A percentile compares a stretch with the other conserved stretches of the same genome.
Evolutionary conservation across 352 stramenopile genomes (phyloP).

Genomic region (Phytophthora uliginosa): DNA sequence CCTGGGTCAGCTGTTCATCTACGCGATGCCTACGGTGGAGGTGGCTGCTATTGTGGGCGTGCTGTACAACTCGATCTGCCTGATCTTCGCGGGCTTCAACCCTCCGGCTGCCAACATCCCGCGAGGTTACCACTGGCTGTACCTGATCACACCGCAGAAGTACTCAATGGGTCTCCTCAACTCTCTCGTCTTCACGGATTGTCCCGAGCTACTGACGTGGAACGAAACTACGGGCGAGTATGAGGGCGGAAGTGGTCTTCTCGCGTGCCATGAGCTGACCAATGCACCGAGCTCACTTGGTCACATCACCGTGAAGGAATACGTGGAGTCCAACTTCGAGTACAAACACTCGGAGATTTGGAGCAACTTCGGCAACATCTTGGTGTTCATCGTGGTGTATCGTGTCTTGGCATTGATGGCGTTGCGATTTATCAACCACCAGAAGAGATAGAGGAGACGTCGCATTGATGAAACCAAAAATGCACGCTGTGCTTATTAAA

Average conservation of each 20-base stretch:
- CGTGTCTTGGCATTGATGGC: conserved; percentile 38
- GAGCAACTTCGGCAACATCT: conserved; percentile 36
- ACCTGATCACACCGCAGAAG: conserved; percentile 49
- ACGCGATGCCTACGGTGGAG: conserved; percentile 44
- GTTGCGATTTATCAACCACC: conserved; percentile 58
- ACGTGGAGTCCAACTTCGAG: conserved; percentile 33
- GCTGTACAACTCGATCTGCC: conserved; percentile 49
- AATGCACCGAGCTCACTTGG: conserved; percentile 20
- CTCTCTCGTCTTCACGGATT: conserved; percentile 43
- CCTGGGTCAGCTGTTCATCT: conserved; percentile 47
- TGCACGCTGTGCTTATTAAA: too few species aligned
- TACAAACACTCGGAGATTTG: conserved; percentile 47
- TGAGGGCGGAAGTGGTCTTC: conserved; percentile 17
- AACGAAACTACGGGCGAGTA: conserved; percentile 23
- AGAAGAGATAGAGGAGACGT: conserved; percentile 40
- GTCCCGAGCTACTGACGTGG: conserved; percentile 34
- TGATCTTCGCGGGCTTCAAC: conserved; percentile 53
- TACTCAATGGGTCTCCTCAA: conserved; percentile 43
- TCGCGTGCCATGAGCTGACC: conserved; percentile 24
- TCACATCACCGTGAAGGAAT: conserved; percentile 33
- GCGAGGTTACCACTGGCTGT: conserved; percentile 51
- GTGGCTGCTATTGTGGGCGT: conserved; percentile 49
- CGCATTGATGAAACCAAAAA: too few species aligned
- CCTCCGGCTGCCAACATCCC: conserved; percentile 46
- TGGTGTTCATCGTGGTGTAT: conserved; percentile 43